Evolutionary conservation across 192 early-diverging fungal species (phyloP), one percentile per base, ranked within the genome.

Genomic region (Diversispora epigaea): DNA sequence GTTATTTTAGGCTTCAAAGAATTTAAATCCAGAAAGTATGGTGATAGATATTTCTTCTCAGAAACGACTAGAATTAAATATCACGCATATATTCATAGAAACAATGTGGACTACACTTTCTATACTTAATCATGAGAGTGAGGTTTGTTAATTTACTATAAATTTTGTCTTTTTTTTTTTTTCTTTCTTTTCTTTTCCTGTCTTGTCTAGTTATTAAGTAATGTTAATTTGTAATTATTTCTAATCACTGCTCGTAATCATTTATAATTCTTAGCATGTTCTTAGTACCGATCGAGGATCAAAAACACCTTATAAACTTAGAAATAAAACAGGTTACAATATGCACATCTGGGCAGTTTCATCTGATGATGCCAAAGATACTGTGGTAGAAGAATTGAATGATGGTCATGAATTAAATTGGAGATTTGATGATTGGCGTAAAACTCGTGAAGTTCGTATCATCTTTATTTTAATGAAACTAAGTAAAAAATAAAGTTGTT

Each of bases 361-460:
- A 40, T 56, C 75, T 9, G 84, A 83, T 69, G 83, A 86, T 73
- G 88, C 86, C 22, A 85, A 83, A 50, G 91, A 92, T 9, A 91
- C 90, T 39, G 86, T 88, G 21, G 83, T 98, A 41, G 82, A 88
- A 40, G 79, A 87, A 73, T 65, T 95, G n/a, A 80, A 85, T 21
- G 88, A 94, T 74, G 90, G 90, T 17, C 81, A 87, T 32, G 91
- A 91, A 22, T 83, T 94, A 17, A 87, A 92, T 52, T 98, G 97
- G 97, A 87, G 94, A n/a, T 98, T 98, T 75, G 95, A 96, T 71
- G 95, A 99, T 77, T 99, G 96, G 96, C 85, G 93, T 68, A 90
- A 88, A 47, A 89, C 92, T 81, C 91, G 96, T 67, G 95, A 97
- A 84, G 93, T 92, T 77, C 75, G 82, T 55, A 5, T 43, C n/a